Evolutionary conservation across 2,329 filamentous ascomycete species (phyloP).

Genomic region (Neonectria punicea): DNA sequence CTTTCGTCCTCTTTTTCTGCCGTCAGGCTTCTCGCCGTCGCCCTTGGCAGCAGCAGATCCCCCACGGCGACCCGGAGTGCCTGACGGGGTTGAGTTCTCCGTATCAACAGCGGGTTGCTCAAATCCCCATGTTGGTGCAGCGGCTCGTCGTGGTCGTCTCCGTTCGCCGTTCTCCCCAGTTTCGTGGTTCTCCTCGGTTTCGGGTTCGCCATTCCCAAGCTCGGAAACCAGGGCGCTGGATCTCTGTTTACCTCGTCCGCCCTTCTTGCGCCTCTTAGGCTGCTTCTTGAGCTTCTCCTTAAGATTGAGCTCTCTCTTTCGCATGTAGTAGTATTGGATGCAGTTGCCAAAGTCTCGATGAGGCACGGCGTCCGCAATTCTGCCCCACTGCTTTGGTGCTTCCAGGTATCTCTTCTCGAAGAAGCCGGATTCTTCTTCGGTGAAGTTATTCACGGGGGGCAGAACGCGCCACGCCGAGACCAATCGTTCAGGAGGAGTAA

Average conservation of each 20-base stretch:
- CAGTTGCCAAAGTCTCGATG: slow-evolving; percentile 80
- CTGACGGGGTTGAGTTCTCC: slow-evolving; percentile 66
- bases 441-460: slow-evolving; percentile 80
- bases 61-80: slow-evolving; percentile 67
- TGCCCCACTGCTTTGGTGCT: slow-evolving; percentile 84
- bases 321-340: slow-evolving; percentile 88
- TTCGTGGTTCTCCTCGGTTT: slow-evolving; percentile 65
- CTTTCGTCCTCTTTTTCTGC: slow-evolving; percentile 52
- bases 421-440: slow-evolving; percentile 72
- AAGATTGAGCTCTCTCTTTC: slow-evolving; percentile 78
- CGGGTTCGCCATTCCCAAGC: slow-evolving; percentile 68
- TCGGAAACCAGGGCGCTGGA: slow-evolving; percentile 75
- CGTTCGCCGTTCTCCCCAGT: slow-evolving; percentile 69
- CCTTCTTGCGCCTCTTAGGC: slow-evolving; percentile 68
- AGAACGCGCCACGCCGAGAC: slow-evolving; percentile 78
- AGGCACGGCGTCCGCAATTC: slow-evolving; percentile 74
- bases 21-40: slow-evolving; percentile 60
- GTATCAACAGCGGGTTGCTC: slow-evolving; percentile 69
- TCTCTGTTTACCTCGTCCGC: slow-evolving; percentile 66
- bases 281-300: slow-evolving; percentile 79
- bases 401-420: slow-evolving; percentile 82
- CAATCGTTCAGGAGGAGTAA: slow-evolving; percentile 71
- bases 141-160: slow-evolving; percentile 69
- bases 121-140: slow-evolving; percentile 77
- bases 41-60: slow-evolving; percentile 52